Conservation (phyloP, 1,284 basidiomycete species). For the Papiliotrema laurentii region DNA sequence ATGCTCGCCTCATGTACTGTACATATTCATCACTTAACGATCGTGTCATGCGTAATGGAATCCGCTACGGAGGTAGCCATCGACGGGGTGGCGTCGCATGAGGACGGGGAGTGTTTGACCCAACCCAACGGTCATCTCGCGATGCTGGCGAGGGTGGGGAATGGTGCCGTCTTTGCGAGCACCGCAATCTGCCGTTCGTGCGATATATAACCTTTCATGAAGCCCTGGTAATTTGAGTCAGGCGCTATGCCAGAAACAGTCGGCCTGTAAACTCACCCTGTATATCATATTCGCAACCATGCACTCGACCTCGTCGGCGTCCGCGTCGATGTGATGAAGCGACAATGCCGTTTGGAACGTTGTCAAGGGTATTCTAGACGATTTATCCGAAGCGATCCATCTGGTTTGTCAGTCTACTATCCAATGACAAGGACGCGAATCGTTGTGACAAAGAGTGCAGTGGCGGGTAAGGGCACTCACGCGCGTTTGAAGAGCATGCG, state of each 20-base stretch:
- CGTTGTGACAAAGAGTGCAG: neutral
- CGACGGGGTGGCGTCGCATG: no score
- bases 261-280: slow-evolving; percentile 52
- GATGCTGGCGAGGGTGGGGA: slow-evolving; percentile 56
- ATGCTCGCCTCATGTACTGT: no score
- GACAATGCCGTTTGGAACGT: slow-evolving; percentile 69
- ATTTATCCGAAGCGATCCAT: slow-evolving; percentile 69
- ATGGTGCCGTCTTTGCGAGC: slow-evolving; percentile 72
- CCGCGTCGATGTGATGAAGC: slow-evolving; percentile 56
- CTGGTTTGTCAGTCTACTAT: slow-evolving; percentile 47
- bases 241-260: neutral
- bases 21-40: no score
- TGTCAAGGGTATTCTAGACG: slow-evolving; percentile 68
- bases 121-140: slow-evolving; percentile 19
- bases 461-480: slow-evolving; percentile 52
- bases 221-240: slow-evolving; percentile 56
- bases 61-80: no score
- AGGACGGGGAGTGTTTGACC: no score
- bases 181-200: slow-evolving; percentile 93
- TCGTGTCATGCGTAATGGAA: no score
- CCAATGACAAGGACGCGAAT: neutral
- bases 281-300: slow-evolving; percentile 90
- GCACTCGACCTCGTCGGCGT: slow-evolving; percentile 83
- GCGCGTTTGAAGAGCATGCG: slow-evolving; percentile 79
- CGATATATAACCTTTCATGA: slow-evolving; percentile 91